phyloP scores from a whole-genome alignment of 345 rosid genomes.

The Eucalyptus decipiens region DNA sequence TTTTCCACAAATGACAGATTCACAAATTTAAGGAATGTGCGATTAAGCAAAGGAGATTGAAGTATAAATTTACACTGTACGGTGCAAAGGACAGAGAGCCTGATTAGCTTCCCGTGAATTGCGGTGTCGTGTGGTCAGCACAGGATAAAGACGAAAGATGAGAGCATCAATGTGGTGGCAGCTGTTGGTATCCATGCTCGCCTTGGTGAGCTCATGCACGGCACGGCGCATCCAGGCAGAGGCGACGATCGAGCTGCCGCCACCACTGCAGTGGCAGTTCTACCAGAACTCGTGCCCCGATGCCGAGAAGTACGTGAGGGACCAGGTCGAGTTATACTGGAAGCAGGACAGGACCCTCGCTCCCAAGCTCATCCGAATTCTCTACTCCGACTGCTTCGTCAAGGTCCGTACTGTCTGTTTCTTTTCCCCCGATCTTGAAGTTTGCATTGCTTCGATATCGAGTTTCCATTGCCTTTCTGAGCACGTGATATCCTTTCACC shows the following conservation, averaged over 20 bases:
- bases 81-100: background rate
- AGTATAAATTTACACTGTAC: background rate
- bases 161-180: background rate
- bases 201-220: background rate
- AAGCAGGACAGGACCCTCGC: constrained; percentile 27
- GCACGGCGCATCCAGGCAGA: constrained; percentile 21
- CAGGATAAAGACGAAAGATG: background rate
- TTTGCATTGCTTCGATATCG: background rate
- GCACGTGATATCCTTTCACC: background rate
- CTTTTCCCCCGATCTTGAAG: background rate
- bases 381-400: constrained; percentile 66
- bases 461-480: background rate
- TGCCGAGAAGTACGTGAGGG: constrained; percentile 40
- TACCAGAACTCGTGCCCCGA: constrained; percentile 42
- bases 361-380: constrained; percentile 56
- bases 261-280: constrained; percentile 45
- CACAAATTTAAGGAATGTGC: background rate
- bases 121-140: background rate
- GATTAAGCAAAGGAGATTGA: background rate
- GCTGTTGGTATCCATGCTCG: background rate
- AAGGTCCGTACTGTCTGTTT: constrained; percentile 12
- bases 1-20: background rate
- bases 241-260: constrained; percentile 9
- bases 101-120: background rate
- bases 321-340: constrained; percentile 26